These are phyloP conservation scores for Agaricus blazei DNA, from an alignment of 768 basidiomycete genomes.

Conservation along the genomic window DNA sequence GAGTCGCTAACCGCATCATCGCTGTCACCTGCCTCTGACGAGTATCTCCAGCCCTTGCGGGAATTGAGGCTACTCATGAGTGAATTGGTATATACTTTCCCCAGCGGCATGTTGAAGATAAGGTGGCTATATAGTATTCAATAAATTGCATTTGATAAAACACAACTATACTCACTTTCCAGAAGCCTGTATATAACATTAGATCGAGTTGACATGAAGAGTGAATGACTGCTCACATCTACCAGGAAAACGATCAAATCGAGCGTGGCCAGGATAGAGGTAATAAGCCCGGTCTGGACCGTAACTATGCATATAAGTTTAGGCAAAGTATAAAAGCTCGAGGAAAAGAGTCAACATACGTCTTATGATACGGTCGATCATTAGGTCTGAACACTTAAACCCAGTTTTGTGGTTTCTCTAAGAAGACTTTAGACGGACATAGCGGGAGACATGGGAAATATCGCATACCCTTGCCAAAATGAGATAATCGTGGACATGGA, in stretches of 20 bases:
- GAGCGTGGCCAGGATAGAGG: conserved; percentile 15
- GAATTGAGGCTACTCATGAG: conserved; percentile 35
- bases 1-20: conserved; percentile 2
- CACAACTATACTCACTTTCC: conserved; percentile 12
- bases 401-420: conserved; percentile 18
- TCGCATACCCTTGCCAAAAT: conserved; percentile 1
- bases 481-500: neutral
- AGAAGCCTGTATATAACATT: conserved; percentile 1
- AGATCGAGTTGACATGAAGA: neutral
- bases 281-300: conserved; percentile 19
- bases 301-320: conserved; percentile 11
- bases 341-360: conserved; percentile 8
- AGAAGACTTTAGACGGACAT: neutral
- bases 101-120: conserved; percentile 31
- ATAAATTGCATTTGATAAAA: neutral
- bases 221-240: conserved; percentile 14
- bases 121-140: conserved; percentile 24
- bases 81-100: conserved; percentile 37
- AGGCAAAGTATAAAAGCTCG: neutral
- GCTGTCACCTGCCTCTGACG: neutral
- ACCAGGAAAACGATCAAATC: conserved; percentile 17
- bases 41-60: conserved; percentile 24
- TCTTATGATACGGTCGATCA: conserved; percentile 20
- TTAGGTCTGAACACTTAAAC: conserved; percentile 16
- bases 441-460: neutral